These are phyloP conservation scores for Lagerstroemia speciosa DNA, from an alignment of 345 rosid genomes.

Conservation along the genomic window DNA sequence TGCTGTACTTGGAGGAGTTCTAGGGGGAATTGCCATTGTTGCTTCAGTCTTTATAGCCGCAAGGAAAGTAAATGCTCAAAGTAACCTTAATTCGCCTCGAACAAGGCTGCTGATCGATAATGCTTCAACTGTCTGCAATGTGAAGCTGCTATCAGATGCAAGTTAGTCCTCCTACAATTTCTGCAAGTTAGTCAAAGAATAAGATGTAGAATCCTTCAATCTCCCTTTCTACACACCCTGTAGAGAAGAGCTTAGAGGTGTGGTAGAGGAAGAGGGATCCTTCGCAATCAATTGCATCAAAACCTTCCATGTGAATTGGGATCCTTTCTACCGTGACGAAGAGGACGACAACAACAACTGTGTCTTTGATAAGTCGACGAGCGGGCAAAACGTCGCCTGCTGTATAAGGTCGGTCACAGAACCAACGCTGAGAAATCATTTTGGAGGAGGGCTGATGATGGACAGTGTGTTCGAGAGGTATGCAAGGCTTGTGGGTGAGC, in stretches of 20 bases:
- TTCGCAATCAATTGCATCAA: slow-evolving; percentile 3
- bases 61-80: slow-evolving; percentile 12
- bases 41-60: slow-evolving; percentile 21
- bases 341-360: too few relatives aligned
- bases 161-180: slow-evolving; percentile 25
- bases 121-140: slow-evolving; percentile 22
- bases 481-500: too few relatives aligned
- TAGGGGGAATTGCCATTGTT: slow-evolving; percentile 27
- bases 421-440: background rate
- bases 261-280: slow-evolving; percentile 4
- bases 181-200: background rate
- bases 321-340: slow-evolving; percentile 2
- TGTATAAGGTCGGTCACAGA: background rate
- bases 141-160: slow-evolving; percentile 59
- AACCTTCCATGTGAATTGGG: background rate
- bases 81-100: slow-evolving; percentile 9
- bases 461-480: too few relatives aligned
- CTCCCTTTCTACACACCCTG: slow-evolving; percentile 9
- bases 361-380: background rate
- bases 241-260: background rate
- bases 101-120: slow-evolving; percentile 26
- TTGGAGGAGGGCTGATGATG: too few relatives aligned
- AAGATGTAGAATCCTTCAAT: slow-evolving; percentile 1
- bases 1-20: slow-evolving; percentile 33
- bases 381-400: background rate